Percentiles rank a stretch among this genome's conserved stretches.
Conservation (phyloP, 495 filamentous ascomycete species). For the Patellaria atrata region DNA sequence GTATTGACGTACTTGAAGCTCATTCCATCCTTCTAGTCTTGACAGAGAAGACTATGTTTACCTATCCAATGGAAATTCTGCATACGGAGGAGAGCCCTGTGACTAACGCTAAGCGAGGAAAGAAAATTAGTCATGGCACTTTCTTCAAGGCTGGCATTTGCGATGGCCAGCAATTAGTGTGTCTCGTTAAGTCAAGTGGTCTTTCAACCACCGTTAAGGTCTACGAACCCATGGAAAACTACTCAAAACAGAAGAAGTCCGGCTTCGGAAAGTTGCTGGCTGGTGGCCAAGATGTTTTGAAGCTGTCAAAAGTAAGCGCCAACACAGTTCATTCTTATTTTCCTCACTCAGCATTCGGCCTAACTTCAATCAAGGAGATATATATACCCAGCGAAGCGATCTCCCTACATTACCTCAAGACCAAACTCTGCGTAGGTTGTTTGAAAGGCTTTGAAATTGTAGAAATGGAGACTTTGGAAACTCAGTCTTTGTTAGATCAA, state of each 20-base stretch:
- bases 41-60: slow-evolving; percentile 77
- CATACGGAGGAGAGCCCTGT: slow-evolving; percentile 63
- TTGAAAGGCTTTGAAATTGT: slow-evolving; percentile 94
- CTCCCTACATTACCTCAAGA: slow-evolving; percentile 93
- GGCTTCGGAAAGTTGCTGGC: slow-evolving; percentile 92
- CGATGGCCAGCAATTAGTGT: slow-evolving; percentile 84
- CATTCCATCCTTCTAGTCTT: slow-evolving; percentile 86
- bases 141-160: slow-evolving; percentile 98
- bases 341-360: background rate
- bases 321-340: too few species aligned
- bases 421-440: slow-evolving; percentile 92
- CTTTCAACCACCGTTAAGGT: slow-evolving; percentile 94
- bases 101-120: slow-evolving; percentile 66
- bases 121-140: slow-evolving; percentile 94
- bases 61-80: slow-evolving; percentile 71
- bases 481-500: slow-evolving; percentile 91
- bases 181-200: slow-evolving; percentile 80
- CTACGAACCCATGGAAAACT: slow-evolving; percentile 86
- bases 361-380: slow-evolving; percentile 50
- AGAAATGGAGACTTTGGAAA: slow-evolving; percentile 89
- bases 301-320: slow-evolving; percentile 75
- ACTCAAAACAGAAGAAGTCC: slow-evolving; percentile 76
- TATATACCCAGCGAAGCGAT: slow-evolving; percentile 95
- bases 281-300: slow-evolving; percentile 81
- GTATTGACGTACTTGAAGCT: slow-evolving; percentile 91